phyloP scores from a whole-genome alignment of 2,329 filamentous ascomycete species.

The Apiospora aurea region DNA sequence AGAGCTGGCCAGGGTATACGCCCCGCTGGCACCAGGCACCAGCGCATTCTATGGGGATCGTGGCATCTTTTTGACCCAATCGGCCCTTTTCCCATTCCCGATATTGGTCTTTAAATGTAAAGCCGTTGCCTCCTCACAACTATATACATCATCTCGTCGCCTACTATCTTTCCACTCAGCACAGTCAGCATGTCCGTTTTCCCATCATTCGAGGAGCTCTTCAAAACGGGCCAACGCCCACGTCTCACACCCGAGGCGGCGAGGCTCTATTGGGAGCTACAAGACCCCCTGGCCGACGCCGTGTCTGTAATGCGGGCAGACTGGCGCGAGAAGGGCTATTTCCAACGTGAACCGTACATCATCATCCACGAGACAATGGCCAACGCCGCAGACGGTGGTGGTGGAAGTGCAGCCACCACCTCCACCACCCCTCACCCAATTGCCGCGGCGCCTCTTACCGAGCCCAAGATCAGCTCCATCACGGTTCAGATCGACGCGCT shows the following conservation, averaged over 20 bases:
- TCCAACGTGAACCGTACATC: neutral
- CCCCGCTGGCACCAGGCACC: no score
- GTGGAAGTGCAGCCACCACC: neutral
- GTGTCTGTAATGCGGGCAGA: neutral
- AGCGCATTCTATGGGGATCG: no score
- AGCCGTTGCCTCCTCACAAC: neutral
- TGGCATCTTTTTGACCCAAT: no score
- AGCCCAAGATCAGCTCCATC: conserved; percentile 22
- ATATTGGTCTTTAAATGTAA: neutral
- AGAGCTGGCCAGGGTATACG: no score
- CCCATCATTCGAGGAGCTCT: conserved; percentile 2
- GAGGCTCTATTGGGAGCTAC: neutral
- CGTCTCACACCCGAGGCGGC: conserved; percentile 1
- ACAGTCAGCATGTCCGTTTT: neutral
- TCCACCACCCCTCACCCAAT: neutral
- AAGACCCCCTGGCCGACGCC: neutral
- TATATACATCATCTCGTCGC: neutral
- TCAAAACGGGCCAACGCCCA: neutral
- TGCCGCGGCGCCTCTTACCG: neutral
- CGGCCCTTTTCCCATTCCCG: no score
- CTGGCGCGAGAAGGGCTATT: neutral
- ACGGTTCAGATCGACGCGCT: neutral
- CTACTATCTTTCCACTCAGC: neutral
- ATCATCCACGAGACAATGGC: no score
- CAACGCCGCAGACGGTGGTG: no score